These are phyloP conservation scores for Umbellularia californica DNA, from an alignment of 164 flowering plant species.

Conservation along the genomic window DNA sequence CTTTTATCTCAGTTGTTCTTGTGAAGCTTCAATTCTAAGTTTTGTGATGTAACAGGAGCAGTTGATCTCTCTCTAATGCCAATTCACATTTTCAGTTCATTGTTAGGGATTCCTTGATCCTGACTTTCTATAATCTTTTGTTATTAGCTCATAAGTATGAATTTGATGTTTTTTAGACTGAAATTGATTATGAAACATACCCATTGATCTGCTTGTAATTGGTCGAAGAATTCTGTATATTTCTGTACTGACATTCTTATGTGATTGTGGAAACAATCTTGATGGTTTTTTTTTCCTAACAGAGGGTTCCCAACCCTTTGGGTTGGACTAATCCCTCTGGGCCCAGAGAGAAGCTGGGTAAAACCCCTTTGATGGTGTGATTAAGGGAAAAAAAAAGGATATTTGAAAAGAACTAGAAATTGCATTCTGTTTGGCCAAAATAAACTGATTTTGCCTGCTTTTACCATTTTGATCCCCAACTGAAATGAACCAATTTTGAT, in stretches of 20 bases:
- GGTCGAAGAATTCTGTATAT: neutral
- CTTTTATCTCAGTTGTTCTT: neutral
- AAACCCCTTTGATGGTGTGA: too few species aligned
- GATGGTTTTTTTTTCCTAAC: too few species aligned
- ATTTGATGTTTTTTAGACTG: too few species aligned
- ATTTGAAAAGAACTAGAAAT: too few species aligned
- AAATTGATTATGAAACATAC: too few species aligned
- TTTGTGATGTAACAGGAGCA: too few species aligned
- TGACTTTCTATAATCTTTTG: too few species aligned
- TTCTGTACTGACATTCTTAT: neutral
- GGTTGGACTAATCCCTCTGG: neutral
- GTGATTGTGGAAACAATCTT: neutral
- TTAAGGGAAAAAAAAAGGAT: too few species aligned
- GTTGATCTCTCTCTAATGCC: too few species aligned
- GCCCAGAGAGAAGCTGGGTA: neutral
- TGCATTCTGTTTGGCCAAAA: neutral
- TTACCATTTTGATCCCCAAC: neutral
- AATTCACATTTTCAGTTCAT: neutral
- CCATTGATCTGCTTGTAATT: neutral
- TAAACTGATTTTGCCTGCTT: neutral
- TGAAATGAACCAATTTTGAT: neutral
- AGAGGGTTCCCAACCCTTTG: neutral
- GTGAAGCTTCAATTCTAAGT: neutral
- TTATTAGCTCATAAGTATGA: too few species aligned
- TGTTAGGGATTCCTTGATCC: too few species aligned